Evolutionary conservation across 179 eudicot genomes (phyloP).

Genomic region (Beta macrorhiza): DNA sequence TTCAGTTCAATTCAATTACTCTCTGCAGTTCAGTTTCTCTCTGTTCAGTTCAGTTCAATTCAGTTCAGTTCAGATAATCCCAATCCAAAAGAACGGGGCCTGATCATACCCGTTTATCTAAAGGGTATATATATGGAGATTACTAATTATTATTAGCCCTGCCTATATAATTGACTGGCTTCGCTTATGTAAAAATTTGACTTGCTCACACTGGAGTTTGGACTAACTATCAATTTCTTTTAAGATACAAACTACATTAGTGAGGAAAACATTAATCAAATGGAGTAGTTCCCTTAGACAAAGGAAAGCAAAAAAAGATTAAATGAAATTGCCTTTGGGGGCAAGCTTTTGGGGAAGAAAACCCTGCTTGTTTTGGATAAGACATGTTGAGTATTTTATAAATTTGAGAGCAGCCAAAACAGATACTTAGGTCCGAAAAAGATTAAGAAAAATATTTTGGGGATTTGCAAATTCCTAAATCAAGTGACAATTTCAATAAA

Average conservation of each 20-base stretch:
- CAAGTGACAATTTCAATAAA: slow-evolving; percentile 27
- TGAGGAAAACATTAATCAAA: not conserved
- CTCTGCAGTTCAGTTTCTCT: no score
- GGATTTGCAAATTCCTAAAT: slow-evolving; percentile 39
- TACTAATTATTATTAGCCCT: no score
- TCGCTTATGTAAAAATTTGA: no score
- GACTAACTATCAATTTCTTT: no score
- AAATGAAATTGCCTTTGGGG: slow-evolving; percentile 20
- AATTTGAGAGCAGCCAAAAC: slow-evolving; percentile 18
- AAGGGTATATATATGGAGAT: no score
- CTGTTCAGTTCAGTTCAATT: no score
- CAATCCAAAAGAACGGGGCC: no score
- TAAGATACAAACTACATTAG: not conserved
- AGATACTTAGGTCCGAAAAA: not conserved
- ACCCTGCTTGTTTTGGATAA: slow-evolving; percentile 36
- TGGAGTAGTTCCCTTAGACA: slow-evolving; percentile 4
- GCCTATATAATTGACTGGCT: no score
- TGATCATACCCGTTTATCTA: no score
- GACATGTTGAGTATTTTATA: slow-evolving; percentile 19
- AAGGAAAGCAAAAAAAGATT: slow-evolving; percentile 7
- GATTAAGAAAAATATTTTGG: slow-evolving; percentile 13
- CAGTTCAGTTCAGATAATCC: no score
- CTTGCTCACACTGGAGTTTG: no score
- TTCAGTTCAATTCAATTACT: no score
- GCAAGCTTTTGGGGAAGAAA: slow-evolving; percentile 33